Base-by-base conservation (phyloP, 345 rosid genomes). In the Ceriops tagal region DNA sequence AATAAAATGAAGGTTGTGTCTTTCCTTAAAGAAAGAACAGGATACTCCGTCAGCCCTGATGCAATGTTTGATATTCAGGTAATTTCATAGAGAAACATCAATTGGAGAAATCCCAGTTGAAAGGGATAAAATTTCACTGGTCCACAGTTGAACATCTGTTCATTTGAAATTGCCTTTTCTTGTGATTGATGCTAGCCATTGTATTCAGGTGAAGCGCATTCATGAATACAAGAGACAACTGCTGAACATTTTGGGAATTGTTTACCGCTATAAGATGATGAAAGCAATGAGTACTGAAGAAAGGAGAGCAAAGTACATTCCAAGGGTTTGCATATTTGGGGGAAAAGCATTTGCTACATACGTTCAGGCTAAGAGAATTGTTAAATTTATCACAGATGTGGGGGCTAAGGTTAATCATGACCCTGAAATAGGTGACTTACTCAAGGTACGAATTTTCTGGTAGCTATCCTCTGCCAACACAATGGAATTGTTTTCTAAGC, bases 11-110 rank as follows among this genome's bases (percentile, higher is more conserved):
- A 86, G 76, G 96, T 81, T 75, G 91, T 76, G 26, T 77, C 87
- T 55, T 73, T 90, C 30, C 43, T 88, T 61, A 88, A 85, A 75
- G 91, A 88, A 61, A 90, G 67, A 78, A 90, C 96, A 0, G 96
- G 96, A 59, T 88, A 90, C 73, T 64, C 83, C 31, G 89, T 90
- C 30, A 86, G 82, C 69, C 86, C 91, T 3, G 93, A 90, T 77
- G 88, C 96, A 34, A 86, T 90, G 96, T 90, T 90, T 47, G 96
- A 90, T 76, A 90, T 85, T 80, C 96, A 90, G 91, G 96, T 86
- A 63, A 65, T 53, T 70, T 77, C 28, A 8, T 60, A 58, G 19
- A 16, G 27, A 47, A 46, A 30, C 5, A 66, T 64, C 43, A 27
- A 53, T 61, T 30, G 26, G 32, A 28, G 53, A 49, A 56, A 8